Evolutionary conservation across 2,329 filamentous ascomycete species (phyloP), one percentile per base, ranked within the genome.

Genomic region (Didymella keratinophila): DNA sequence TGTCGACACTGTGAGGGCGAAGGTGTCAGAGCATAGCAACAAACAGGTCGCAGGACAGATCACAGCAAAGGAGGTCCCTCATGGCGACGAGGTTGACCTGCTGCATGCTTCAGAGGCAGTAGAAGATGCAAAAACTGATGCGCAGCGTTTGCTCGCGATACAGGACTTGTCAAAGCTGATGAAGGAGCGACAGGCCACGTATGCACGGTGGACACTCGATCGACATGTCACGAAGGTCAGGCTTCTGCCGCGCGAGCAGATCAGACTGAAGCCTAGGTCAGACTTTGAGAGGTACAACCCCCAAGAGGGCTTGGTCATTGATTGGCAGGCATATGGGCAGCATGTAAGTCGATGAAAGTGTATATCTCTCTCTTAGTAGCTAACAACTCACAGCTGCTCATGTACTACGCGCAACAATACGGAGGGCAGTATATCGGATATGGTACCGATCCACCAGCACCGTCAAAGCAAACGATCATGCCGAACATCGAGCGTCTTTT

Each of bases 51-150:
- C 72, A 12, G 67, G 63, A 9, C 70, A 74, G 18, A 62, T 75
- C 20, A 68, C 66, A 69, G 80, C 86, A 11, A 88, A 76, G 78
- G 73, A 76, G 43, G 58, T 77, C 7, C 68, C 78, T 4, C 72
- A 76, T 46, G 70, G 75, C 10, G 65, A 73, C 18, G 73, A 79
- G 14, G 69, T 78, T 1, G 70, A 78, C 25, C 67, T 78, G 8
- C 44, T 79, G 8, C 70, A 74, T 18, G 76, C 74, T 2, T 62
- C 74, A 4, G 69, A 72, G 51, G 62, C 52, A 23, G 60, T 66
- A 8, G 59, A 65, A 21, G 45, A 43, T 27, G 69, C 62, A n/a
- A 34, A 36, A 25, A 61, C 56, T 1, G 61, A 65, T 30, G 34
- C 49, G 1, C 62, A 69, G 30, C 61, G 58, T 30, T n/a, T 61